Base-by-base conservation (phyloP, 2,329 filamentous ascomycete species). In the Chrysoporthe puriensis region DNA sequence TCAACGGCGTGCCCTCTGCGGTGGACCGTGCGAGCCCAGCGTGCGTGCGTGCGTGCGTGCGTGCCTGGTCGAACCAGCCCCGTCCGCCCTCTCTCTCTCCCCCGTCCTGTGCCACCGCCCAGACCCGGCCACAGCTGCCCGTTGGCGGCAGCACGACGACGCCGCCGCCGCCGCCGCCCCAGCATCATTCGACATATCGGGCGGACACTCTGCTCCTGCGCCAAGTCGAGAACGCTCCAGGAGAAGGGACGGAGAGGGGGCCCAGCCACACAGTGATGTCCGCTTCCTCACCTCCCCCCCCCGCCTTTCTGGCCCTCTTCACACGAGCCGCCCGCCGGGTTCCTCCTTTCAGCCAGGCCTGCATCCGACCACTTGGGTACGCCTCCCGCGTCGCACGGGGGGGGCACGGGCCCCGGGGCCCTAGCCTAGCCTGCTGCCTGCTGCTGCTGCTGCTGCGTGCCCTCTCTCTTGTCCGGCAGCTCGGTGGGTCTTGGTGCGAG, bases 301-400 rank as follows among this genome's bases (percentile, higher is more conserved):
- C n/a, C n/a, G n/a, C n/a, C n/a, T n/a, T n/a, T n/a, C n/a, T n/a
- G n/a, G n/a, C n/a, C n/a, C n/a, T n/a, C n/a, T 9, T 11, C 54
- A 40, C 36, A 40, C 36, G 36, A 40, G 36, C 8, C 54, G 6
- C 32, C 40, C 34, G 42, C 44, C 64, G 64, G 64, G 14, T 63
- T 57, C 16, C 66, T 40, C 36, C 36, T 54, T 57, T 14, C 52
- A 48, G 63, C 50, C 36, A 63, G 40, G 60, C 59, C 50, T 63
- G 63, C 63, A 66, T 63, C 18, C 63, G 63, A 66, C 43, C 46
- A 21, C 43, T 21, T 68, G 62, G 62, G 59, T 62, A 60, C 57
- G 36, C 13, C 50, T 62, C 43, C 66, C 11, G 63, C 36, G 54
- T 60, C 42, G 60, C 59, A 66, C 43, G 34, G 32, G 59, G 26